A percentile compares a stretch with the other conserved stretches of the same genome.
phyloP scores from a whole-genome alignment of 2,329 filamentous ascomycete genomes.

The Elsinoe necatrix region DNA sequence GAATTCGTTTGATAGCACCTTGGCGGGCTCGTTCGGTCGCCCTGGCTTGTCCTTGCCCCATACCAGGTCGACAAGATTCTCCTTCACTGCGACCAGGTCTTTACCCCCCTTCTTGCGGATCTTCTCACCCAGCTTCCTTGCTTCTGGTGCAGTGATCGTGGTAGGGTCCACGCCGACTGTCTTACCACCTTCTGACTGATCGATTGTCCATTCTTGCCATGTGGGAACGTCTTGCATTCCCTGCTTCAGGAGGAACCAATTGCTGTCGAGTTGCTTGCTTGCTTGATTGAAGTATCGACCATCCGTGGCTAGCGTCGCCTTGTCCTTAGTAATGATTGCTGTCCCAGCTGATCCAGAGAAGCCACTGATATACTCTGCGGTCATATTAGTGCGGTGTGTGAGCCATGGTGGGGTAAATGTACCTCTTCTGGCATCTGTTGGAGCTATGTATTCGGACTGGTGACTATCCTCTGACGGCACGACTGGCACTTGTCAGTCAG shows the following conservation, averaged over 20 bases:
- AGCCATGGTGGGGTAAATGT: conserved; percentile 20
- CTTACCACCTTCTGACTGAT: conserved; percentile 79
- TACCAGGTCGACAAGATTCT: conserved; percentile 85
- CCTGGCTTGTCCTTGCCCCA: conserved; percentile 70
- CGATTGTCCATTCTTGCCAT: conserved; percentile 91
- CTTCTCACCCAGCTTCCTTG: conserved; percentile 70
- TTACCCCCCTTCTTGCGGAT: conserved; percentile 79
- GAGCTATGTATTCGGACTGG: conserved; percentile 94
- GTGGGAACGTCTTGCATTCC: conserved; percentile 89
- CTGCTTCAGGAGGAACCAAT: conserved; percentile 89
- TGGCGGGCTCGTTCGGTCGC: conserved; percentile 67
- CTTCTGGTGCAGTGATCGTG: conserved; percentile 65
- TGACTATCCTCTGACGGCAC: conserved; percentile 96
- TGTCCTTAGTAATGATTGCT: conserved; percentile 75
- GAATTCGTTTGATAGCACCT: conserved; percentile 61
- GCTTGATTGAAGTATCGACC: conserved; percentile 98
- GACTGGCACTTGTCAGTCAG: conserved; percentile 51
- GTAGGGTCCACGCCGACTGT: conserved; percentile 84
- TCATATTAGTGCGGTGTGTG: background rate
- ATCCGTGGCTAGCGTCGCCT: conserved; percentile 86
- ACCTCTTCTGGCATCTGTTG: conserved; percentile 83
- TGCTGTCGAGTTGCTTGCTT: conserved; percentile 75
- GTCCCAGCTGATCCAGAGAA: conserved; percentile 94
- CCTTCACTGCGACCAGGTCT: conserved; percentile 63
- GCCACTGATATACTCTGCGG: conserved; percentile 70